Evolutionary conservation across 176 grass and related monocot species (phyloP).

Genomic region (maize (Zea mays)): DNA sequence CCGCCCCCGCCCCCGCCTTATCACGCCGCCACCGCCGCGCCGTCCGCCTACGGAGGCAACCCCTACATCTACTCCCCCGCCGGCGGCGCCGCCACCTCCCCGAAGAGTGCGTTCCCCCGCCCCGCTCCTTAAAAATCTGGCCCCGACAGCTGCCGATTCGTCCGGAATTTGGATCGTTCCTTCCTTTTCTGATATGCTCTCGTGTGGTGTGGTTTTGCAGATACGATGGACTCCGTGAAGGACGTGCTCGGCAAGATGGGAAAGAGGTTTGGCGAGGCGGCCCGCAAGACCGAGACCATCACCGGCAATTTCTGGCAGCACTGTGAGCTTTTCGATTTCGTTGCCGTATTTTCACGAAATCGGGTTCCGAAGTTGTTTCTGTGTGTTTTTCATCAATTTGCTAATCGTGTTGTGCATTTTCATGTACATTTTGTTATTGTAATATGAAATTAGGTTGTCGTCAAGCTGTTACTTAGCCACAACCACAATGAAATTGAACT

Average conservation of each 20-base stretch:
- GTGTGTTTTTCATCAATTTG: background rate
- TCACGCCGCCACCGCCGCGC: constrained; percentile 42
- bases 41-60: constrained; percentile 55
- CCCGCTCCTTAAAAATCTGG: constrained; percentile 12
- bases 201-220: constrained; percentile 27
- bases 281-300: constrained; percentile 86
- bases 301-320: constrained; percentile 96
- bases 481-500: background rate
- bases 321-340: constrained; percentile 51
- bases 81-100: constrained; percentile 23
- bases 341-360: background rate
- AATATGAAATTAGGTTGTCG: background rate
- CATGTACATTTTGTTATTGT: background rate
- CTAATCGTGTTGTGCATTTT: background rate
- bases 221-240: constrained; percentile 78
- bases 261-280: constrained; percentile 80
- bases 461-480: background rate
- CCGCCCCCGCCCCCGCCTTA: constrained; percentile 48
- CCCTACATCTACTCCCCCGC: constrained; percentile 67
- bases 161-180: background rate
- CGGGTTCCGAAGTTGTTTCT: background rate
- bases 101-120: constrained; percentile 54
- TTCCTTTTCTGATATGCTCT: background rate
- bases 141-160: background rate
- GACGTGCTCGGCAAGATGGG: constrained; percentile 84